A percentile compares a stretch with the other conserved stretches of the same genome.
Conservation (phyloP, 768 basidiomycete genomes). For the Gloeopeniophorella convolvens region DNA sequence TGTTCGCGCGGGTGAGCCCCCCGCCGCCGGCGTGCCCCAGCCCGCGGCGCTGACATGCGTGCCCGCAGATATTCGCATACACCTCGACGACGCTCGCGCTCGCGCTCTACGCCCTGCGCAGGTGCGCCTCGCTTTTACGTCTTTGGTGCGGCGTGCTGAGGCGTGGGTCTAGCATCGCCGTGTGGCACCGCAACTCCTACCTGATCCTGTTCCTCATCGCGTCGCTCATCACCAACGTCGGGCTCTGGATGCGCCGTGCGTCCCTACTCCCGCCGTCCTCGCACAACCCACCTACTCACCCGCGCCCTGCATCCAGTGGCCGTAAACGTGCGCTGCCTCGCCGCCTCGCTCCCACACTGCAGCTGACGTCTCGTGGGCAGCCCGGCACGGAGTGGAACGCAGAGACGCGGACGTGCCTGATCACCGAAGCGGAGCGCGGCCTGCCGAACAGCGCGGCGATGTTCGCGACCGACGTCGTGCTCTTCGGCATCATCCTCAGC, state of each 20-base stretch:
- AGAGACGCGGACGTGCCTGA: background rate
- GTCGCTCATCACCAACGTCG: conserved; percentile 6
- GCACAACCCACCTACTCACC: too few relatives aligned
- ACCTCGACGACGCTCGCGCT: conserved; percentile 8
- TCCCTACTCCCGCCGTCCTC: background rate
- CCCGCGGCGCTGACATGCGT: background rate
- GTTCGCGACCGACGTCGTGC: conserved; percentile 1
- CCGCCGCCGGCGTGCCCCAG: too few relatives aligned
- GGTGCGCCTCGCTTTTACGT: background rate
- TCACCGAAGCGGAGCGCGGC: background rate
- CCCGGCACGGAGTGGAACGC: background rate
- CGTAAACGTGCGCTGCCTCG: background rate
- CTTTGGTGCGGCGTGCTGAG: background rate
- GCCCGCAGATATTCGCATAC: conserved; percentile 5
- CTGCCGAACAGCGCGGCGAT: conserved; percentile 6
- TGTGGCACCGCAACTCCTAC: conserved; percentile 10
- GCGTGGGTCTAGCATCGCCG: background rate
- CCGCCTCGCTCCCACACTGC: background rate
- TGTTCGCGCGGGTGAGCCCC: conserved; percentile 1
- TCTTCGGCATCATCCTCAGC: conserved; percentile 2
- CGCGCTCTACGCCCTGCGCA: conserved; percentile 9
- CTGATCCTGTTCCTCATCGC: background rate
- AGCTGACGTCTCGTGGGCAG: background rate
- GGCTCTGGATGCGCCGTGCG: conserved; percentile 13
- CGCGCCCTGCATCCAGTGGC: background rate